Conservation (phyloP, 352 stramenopile genomes). For the Globisporangium cederbergense region DNA sequence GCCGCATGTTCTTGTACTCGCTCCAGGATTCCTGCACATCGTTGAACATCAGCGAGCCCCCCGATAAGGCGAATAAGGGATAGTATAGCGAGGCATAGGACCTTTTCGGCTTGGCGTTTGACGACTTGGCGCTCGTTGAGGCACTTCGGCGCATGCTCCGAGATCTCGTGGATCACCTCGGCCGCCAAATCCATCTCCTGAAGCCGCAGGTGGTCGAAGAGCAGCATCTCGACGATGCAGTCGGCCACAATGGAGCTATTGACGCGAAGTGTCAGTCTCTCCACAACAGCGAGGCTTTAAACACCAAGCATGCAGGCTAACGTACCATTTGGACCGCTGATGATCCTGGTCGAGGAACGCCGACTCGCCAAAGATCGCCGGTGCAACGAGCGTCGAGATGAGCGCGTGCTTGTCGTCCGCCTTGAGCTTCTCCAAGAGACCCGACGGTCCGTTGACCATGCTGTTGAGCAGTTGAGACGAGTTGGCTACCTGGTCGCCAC, state of each 20-base stretch:
- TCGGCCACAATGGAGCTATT: conserved; percentile 51
- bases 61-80: not conserved
- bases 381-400: conserved; percentile 41
- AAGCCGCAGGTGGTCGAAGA: conserved; percentile 69
- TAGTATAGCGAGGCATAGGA: not conserved
- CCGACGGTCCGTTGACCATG: conserved; percentile 11
- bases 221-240: conserved; percentile 65
- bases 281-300: not conserved
- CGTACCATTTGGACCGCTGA: conserved; percentile 49
- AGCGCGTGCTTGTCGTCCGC: conserved; percentile 36
- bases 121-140: conserved; percentile 50
- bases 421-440: conserved; percentile 26
- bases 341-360: conserved; percentile 49
- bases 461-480: not conserved
- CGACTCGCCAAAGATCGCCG: conserved; percentile 66
- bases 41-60: not conserved
- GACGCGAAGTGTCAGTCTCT: not conserved
- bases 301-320: not conserved
- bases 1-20: conserved; percentile 59
- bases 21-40: conserved; percentile 50
- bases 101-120: conserved; percentile 39
- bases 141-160: conserved; percentile 50
- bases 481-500: not conserved
- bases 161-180: conserved; percentile 56
- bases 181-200: conserved; percentile 69